Evolutionary conservation across 2,329 filamentous ascomycete genomes (phyloP).

Genomic region (Pyrenophora tritici-repentis): DNA sequence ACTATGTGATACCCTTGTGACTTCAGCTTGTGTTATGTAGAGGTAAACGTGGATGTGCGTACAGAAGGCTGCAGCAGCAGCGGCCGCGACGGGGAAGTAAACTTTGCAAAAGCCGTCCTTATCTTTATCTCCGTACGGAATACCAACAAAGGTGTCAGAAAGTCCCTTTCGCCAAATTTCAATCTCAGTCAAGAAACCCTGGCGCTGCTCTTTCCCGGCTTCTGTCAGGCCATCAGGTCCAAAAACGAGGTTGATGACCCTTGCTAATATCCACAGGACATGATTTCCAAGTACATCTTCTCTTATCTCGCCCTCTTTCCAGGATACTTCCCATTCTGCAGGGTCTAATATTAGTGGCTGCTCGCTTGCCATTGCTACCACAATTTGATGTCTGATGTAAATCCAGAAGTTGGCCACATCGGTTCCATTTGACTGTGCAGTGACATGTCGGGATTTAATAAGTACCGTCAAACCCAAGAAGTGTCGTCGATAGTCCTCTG

Average conservation of each 20-base stretch:
- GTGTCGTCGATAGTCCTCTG: conserved; percentile 38
- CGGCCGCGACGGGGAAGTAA: conserved; percentile 40
- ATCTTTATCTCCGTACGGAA: conserved; percentile 38
- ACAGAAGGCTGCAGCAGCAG: conserved; percentile 38
- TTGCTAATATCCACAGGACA: conserved; percentile 42
- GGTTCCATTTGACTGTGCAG: conserved; percentile 34
- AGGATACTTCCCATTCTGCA: conserved; percentile 39
- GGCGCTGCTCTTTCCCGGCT: conserved; percentile 21
- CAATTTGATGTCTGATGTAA: conserved; percentile 41
- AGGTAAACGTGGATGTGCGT: not conserved
- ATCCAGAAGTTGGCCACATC: conserved; percentile 46
- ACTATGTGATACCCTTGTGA: conserved; percentile 35
- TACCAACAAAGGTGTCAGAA: conserved; percentile 38
- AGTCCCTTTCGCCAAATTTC: conserved; percentile 35
- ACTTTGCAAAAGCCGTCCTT: conserved; percentile 40
- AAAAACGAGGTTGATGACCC: conserved; percentile 36
- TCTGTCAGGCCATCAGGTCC: conserved; percentile 24
- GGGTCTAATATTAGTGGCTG: conserved; percentile 36
- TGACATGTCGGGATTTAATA: conserved; percentile 36
- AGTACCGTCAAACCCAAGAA: conserved; percentile 39
- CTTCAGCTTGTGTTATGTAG: not conserved
- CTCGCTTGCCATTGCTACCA: conserved; percentile 37
- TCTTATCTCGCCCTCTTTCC: conserved; percentile 32
- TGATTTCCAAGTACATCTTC: conserved; percentile 43
- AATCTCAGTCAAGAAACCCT: conserved; percentile 33